Evolutionary conservation across 2,329 filamentous ascomycete species (phyloP).

Genomic region (Alternaria consortialis): DNA sequence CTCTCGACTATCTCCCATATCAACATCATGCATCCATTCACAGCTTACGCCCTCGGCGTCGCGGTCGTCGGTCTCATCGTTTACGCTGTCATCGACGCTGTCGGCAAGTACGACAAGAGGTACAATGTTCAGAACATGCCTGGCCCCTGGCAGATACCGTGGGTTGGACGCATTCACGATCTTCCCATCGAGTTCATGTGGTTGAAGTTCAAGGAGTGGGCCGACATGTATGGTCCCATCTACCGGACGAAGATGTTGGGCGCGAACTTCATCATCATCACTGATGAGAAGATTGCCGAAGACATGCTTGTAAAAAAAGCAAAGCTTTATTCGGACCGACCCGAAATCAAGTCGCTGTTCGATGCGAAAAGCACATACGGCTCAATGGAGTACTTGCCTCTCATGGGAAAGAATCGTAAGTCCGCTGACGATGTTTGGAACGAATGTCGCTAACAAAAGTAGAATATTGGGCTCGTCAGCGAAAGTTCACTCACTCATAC

Average conservation of each 20-base stretch:
- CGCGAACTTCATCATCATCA: conserved; percentile 59
- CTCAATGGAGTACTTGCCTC: conserved; percentile 65
- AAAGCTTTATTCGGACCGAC: conserved; percentile 62
- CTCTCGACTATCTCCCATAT: conserved; percentile 2
- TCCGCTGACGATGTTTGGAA: neutral
- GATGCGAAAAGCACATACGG: conserved; percentile 64
- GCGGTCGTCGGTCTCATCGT: conserved; percentile 51
- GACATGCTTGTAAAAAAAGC: conserved; percentile 63
- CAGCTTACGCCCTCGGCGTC: conserved; percentile 48
- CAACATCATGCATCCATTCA: conserved; percentile 53
- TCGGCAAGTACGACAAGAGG: conserved; percentile 48
- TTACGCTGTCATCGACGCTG: conserved; percentile 47
- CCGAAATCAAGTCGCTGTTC: conserved; percentile 61
- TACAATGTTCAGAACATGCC: conserved; percentile 50
- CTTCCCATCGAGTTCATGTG: conserved; percentile 55
- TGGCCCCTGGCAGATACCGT: conserved; percentile 53
- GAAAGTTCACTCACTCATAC: conserved; percentile 62
- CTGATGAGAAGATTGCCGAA: conserved; percentile 63
- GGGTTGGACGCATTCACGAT: conserved; percentile 49
- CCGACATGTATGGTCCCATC: conserved; percentile 46
- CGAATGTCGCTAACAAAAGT: conserved; percentile 19
- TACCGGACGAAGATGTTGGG: conserved; percentile 51
- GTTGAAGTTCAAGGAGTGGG: conserved; percentile 61
- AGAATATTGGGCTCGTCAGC: conserved; percentile 65
- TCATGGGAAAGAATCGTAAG: conserved; percentile 66